Evolutionary conservation across 83 land plant genomes (phyloP).

Genomic region (Diphasiastrum complanatum): DNA sequence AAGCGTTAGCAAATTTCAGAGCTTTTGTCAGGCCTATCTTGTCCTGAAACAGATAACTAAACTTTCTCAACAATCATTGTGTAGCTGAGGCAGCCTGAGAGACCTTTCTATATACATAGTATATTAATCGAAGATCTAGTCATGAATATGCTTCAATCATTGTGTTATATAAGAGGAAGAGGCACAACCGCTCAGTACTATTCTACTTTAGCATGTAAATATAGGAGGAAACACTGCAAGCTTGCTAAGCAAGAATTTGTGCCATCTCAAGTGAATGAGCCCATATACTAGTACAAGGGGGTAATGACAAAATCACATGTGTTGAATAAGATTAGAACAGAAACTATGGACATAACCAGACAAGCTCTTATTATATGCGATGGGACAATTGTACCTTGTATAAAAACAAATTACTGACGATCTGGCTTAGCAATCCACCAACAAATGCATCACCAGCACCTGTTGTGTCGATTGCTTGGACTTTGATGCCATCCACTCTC

Average conservation of each 20-base stretch:
- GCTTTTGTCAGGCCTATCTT: constrained; percentile 52
- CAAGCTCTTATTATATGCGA: neutral
- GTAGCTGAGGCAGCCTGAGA: neutral
- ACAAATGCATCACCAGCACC: constrained; percentile 97
- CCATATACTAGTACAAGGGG: too few species aligned
- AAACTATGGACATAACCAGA: neutral
- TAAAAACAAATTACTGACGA: constrained; percentile 48
- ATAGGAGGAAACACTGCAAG: too few species aligned
- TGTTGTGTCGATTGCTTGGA: constrained; percentile 66
- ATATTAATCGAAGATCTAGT: neutral
- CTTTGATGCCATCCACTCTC: constrained; percentile 57
- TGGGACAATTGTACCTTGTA: constrained; percentile 33
- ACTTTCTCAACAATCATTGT: neutral
- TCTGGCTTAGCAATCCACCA: constrained; percentile 56
- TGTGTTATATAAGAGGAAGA: too few species aligned
- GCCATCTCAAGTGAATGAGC: too few species aligned
- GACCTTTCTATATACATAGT: neutral
- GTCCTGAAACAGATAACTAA: constrained; percentile 27
- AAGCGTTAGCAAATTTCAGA: constrained; percentile 77
- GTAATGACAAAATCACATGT: too few species aligned
- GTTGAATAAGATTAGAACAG: neutral
- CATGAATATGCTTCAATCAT: too few species aligned
- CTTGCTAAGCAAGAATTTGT: too few species aligned
- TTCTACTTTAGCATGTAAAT: too few species aligned
- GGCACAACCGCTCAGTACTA: too few species aligned